Evolutionary conservation across 2,329 filamentous ascomycete species (phyloP).

Genomic region (Venturiaceae sp.): DNA sequence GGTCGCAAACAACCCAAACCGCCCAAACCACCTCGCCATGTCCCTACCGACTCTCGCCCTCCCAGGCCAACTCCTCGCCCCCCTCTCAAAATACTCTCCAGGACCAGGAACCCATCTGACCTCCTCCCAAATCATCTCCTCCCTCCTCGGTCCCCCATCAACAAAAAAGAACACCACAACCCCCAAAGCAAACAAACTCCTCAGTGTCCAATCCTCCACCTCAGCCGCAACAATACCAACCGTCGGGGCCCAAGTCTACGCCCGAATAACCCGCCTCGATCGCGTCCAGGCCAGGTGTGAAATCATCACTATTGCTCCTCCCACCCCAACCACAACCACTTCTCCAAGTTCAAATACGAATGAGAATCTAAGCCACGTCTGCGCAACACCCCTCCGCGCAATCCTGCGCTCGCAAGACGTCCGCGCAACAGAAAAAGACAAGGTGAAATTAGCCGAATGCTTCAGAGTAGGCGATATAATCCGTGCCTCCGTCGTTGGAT

Average conservation of each 20-base stretch:
- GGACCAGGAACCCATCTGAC: constrained; percentile 81
- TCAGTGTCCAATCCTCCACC: constrained; percentile 26
- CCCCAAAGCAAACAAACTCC: constrained; percentile 42
- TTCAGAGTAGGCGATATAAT: constrained; percentile 93
- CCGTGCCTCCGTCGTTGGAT: constrained; percentile 65
- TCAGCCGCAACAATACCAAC: constrained; percentile 48
- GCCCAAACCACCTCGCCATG: neutral
- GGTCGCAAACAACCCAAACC: neutral
- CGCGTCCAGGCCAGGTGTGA: constrained; percentile 76
- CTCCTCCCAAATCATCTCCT: constrained; percentile 61
- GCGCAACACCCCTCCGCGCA: constrained; percentile 53
- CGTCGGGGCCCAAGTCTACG: constrained; percentile 72
- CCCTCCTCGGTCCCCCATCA: constrained; percentile 59
- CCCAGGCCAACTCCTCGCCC: constrained; percentile 73
- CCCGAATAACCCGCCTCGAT: constrained; percentile 75
- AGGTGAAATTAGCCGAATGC: constrained; percentile 80
- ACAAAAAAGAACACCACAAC: constrained; percentile 39
- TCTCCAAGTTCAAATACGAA: neutral
- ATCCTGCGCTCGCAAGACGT: constrained; percentile 86
- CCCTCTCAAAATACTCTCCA: constrained; percentile 54
- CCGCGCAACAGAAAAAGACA: constrained; percentile 89
- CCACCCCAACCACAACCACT: neutral
- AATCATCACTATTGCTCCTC: constrained; percentile 60
- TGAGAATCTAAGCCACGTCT: neutral
- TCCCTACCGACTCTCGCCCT: constrained; percentile 25